Evolutionary conservation across 1,284 basidiomycete genomes (phyloP).

Genomic region (Puccinia triticina): DNA sequence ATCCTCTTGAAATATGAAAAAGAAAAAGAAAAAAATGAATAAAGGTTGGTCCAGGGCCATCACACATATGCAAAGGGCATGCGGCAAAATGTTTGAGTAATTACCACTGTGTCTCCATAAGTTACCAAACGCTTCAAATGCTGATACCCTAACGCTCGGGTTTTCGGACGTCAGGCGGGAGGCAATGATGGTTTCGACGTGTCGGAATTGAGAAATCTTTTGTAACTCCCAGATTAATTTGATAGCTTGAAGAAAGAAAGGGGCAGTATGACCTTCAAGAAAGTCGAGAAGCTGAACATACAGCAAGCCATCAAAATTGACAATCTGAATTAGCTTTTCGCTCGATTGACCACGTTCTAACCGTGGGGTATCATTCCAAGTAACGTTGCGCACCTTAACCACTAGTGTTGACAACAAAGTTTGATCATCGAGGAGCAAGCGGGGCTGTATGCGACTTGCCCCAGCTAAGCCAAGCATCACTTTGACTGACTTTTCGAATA

Average conservation of each 20-base stretch:
- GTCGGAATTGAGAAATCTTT: slow-evolving; percentile 66
- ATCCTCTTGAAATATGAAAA: slow-evolving; percentile 83
- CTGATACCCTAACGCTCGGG: slow-evolving; percentile 59
- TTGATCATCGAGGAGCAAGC: slow-evolving; percentile 31
- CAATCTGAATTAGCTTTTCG: not conserved
- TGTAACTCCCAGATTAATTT: slow-evolving; percentile 85
- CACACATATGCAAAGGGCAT: not conserved
- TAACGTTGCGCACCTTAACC: slow-evolving; percentile 5
- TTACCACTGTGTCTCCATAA: slow-evolving; percentile 85
- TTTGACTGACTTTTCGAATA: slow-evolving; percentile 23
- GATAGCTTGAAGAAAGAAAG: slow-evolving; percentile 80
- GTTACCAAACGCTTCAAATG: slow-evolving; percentile 85
- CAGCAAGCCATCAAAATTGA: not conserved
- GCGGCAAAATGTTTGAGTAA: slow-evolving; percentile 54
- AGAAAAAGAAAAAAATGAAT: slow-evolving; percentile 10
- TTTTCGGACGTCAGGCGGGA: slow-evolving; percentile 69
- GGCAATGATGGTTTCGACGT: slow-evolving; percentile 77
- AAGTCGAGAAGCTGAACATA: slow-evolving; percentile 71
- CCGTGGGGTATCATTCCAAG: not conserved
- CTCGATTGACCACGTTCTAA: not conserved
- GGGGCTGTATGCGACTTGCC: slow-evolving; percentile 17
- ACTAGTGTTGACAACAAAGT: slow-evolving; percentile 26
- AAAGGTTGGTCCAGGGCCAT: not conserved
- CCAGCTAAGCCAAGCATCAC: slow-evolving; percentile 41
- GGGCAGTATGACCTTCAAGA: slow-evolving; percentile 69